phyloP scores from a whole-genome alignment of 352 stramenopile genomes.

The Globisporangium nagaii region DNA sequence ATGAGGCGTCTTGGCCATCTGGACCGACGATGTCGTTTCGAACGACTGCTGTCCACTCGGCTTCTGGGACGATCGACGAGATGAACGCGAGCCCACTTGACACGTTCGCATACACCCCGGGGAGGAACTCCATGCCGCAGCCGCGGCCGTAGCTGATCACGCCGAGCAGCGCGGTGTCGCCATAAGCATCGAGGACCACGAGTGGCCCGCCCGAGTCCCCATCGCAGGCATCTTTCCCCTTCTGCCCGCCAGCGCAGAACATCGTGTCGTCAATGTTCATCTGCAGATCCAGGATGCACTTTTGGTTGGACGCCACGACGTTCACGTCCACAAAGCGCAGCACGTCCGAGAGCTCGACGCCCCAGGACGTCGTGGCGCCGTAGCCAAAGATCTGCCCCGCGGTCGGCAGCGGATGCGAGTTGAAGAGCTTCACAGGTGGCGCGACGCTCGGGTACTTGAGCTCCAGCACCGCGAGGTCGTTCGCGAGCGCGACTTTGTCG shows the following conservation, averaged over 20 bases:
- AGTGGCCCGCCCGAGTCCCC: slow-evolving; percentile 19
- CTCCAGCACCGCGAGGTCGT: slow-evolving; percentile 19
- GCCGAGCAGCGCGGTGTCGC: slow-evolving; percentile 7
- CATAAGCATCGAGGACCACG: slow-evolving; percentile 7
- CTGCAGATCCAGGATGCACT: slow-evolving; percentile 8
- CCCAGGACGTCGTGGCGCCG: slow-evolving; percentile 1
- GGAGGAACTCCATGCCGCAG: slow-evolving; percentile 5
- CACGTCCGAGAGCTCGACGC: slow-evolving; percentile 9
- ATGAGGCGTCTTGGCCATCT: background rate
- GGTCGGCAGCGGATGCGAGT: slow-evolving; percentile 7
- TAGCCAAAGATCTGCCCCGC: slow-evolving; percentile 11
- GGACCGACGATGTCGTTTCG: background rate
- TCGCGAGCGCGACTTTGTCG: background rate
- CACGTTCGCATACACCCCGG: slow-evolving; percentile 15
- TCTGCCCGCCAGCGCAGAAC: slow-evolving; percentile 17
- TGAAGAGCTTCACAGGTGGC: slow-evolving; percentile 14
- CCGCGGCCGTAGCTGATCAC: slow-evolving; percentile 15
- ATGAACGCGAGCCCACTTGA: slow-evolving; percentile 20
- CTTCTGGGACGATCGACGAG: background rate
- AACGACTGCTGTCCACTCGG: background rate
- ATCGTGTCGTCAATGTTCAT: slow-evolving; percentile 11
- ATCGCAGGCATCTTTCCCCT: slow-evolving; percentile 15
- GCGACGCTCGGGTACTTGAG: slow-evolving; percentile 15
- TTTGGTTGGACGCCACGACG: slow-evolving; percentile 5
- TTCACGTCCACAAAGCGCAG: slow-evolving; percentile 11